Conservation (phyloP, 495 filamentous ascomycete species). For the Penicillium samsonianum region DNA sequence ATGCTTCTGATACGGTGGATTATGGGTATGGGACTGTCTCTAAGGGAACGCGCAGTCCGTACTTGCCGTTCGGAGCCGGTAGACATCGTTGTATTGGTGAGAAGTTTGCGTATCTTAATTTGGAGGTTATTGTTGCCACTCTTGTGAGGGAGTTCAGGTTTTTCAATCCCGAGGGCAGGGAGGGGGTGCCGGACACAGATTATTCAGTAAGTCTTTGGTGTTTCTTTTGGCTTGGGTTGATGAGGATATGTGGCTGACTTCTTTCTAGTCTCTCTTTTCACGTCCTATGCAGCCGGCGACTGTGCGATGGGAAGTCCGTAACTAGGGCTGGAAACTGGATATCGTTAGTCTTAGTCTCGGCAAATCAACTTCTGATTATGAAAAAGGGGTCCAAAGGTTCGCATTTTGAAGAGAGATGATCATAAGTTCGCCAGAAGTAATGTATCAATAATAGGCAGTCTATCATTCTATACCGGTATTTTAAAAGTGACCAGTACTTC, state of each 20-base stretch:
- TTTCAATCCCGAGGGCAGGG: constrained; percentile 65
- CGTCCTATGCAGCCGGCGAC: constrained; percentile 64
- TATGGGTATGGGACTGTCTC: constrained; percentile 93
- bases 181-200: constrained; percentile 77
- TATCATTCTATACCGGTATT: neutral
- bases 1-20: constrained; percentile 70
- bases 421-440: neutral
- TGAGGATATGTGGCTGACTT: constrained; percentile 6
- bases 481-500: neutral
- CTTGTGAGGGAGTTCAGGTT: constrained; percentile 77
- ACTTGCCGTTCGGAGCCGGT: constrained; percentile 93
- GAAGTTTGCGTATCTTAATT: constrained; percentile 93
- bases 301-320: constrained; percentile 65
- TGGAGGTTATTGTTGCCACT: constrained; percentile 80
- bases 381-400: no score
- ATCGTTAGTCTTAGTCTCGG: neutral
- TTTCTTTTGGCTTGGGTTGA: neutral
- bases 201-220: constrained; percentile 65
- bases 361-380: no score
- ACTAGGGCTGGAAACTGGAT: constrained; percentile 4
- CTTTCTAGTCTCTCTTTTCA: constrained; percentile 41
- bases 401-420: neutral
- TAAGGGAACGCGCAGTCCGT: constrained; percentile 84
- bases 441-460: neutral
- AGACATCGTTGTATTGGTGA: constrained; percentile 95